Base-by-base conservation (phyloP, 208 protist species). In the Leishmania tarentolae region DNA sequence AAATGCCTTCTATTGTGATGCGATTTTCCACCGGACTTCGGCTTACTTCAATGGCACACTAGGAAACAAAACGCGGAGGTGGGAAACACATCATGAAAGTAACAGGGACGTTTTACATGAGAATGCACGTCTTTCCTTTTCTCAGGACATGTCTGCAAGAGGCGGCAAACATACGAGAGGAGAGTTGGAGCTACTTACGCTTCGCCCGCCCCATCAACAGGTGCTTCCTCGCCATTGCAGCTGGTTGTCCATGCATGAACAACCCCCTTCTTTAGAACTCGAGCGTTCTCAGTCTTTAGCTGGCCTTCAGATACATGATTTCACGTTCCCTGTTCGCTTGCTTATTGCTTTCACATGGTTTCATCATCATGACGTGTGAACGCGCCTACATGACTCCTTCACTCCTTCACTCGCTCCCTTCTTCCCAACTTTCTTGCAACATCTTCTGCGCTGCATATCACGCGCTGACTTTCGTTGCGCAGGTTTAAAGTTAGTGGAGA, bases 1-100 rank as follows among this genome's bases (percentile, higher is more conserved):
- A 52, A 37, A 9, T 46, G 40, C 75, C 53, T 50, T 79, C 76
- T 53, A 50, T 31, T 77, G 42, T 15, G 86, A 31, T 40, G 56
- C 74, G 24, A 42, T 50, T 81, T 31, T 66, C 28, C 65, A 76
- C 56, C 61, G 28, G n/a, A 28, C 8, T 63, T 66, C 61, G 47
- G n/a, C 68, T 69, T 40, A 28, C 9, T n/a, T 4, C 19, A 17
- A 46, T 17, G 65, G 7, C 3, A 4, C 15, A 6, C 56, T 70
- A 2, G 42, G 31, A 24, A 24, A 3, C 2, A n/a, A 15, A 47
- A n/a, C 37, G 65, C 17, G 17, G 9, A 70, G 8, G n/a, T 1
- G 13, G 11, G 56, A 70, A 46, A 47, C 13, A 6, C 35, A 46
- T 9, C 31, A 46, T 7, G 19, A 70, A 17, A 21, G 28, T 1